These are phyloP conservation scores for Citrullus mucosospermus DNA, from an alignment of 306 rosid species.

Conservation along the genomic window DNA sequence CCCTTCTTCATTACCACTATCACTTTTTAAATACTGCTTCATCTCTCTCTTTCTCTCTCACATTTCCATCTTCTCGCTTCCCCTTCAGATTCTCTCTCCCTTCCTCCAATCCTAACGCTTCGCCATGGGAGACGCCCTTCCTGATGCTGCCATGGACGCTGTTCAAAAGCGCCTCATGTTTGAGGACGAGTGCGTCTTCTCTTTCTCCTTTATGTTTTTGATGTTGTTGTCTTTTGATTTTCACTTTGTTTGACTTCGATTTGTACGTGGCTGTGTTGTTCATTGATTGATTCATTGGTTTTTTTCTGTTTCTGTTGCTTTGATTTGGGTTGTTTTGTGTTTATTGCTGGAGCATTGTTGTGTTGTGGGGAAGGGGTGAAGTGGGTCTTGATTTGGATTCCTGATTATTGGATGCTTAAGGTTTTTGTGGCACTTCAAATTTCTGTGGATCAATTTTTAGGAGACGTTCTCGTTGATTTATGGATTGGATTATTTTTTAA, in stretches of 20 bases:
- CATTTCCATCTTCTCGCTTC: neutral
- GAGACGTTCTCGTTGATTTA: neutral
- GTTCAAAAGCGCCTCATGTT: constrained; percentile 99
- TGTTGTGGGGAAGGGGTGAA: neutral
- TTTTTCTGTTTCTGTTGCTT: neutral
- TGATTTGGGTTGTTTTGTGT: neutral
- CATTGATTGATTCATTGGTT: no score
- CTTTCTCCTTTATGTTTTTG: neutral
- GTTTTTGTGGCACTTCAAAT: neutral
- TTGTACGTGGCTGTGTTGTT: neutral
- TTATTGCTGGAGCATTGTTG: neutral
- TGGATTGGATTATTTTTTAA: neutral
- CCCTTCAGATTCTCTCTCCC: constrained; percentile 23
- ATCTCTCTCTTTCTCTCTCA: neutral
- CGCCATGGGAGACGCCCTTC: constrained; percentile 46
- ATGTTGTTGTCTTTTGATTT: neutral
- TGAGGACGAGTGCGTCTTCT: constrained; percentile 66
- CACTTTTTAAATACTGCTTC: neutral
- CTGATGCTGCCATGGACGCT: constrained; percentile 86
- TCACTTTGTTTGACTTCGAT: neutral
- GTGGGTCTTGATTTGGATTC: neutral
- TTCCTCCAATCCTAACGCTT: neutral
- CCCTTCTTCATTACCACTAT: neutral
- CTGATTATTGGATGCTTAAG: neutral
- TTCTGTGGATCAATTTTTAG: neutral